Evolutionary conservation across 75 land plant species (phyloP), one percentile per base, ranked within the genome.

Genomic region (Larix kaempferi): DNA sequence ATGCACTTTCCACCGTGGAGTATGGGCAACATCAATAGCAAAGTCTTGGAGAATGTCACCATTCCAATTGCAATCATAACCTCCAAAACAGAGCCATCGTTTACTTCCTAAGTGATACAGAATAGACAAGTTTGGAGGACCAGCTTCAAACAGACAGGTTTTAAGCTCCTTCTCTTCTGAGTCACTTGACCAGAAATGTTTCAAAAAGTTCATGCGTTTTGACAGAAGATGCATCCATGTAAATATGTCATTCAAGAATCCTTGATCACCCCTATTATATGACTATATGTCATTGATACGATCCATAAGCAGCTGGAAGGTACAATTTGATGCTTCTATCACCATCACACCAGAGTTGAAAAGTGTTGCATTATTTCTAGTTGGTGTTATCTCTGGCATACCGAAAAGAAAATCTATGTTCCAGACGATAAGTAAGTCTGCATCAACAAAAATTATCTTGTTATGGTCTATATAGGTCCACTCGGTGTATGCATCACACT

Each of bases 221-320:
- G 98, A 95, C 21, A 95, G 57, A 21, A 92, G 77, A 74, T 95
- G 98, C 98, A 95, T 92, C 98, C 98, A 95, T 5, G 92, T 87
- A 73, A 88, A 95, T 2, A 93, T 71, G 57, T 95, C 95, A 77
- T 95, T 95, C 26, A 95, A 83, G 71, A 84, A 95, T 1, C 96
- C 98, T 67, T 95, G 98, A 80, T 95, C 98, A 23, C 98, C 98
- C 13, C 94, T 95, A 76, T 95, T 95, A 88, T 93, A 93, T 16
- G 95, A 93, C 0, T 81, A 73, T 17, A 88, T 82, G 15, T 87
- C 87, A 17, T 52, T 49, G 2, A 86, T 84, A 55, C 66, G 75
- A 2, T 81, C 61, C 92, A 95, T 92, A 12, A 95, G 74, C 59
- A 92, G 66, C 73, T 88, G 80, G 76, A 92, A 92, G 10, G 94